These are phyloP conservation scores for Phalaenopsis aphrodite DNA, from an alignment of 106 monocot genomes.

Conservation along the genomic window DNA sequence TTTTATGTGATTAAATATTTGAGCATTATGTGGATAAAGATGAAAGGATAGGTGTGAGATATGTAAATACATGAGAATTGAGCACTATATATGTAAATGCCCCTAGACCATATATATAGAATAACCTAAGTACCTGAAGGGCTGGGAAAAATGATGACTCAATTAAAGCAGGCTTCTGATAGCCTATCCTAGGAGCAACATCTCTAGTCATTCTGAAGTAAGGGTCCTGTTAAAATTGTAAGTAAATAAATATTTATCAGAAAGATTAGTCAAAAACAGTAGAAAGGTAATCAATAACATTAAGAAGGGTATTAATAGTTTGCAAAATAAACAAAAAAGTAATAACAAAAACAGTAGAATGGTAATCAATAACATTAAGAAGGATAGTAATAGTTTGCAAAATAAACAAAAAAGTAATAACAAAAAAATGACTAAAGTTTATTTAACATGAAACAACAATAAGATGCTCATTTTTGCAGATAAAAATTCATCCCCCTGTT, in stretches of 20 bases:
- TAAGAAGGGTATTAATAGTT: background rate
- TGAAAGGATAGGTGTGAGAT: too few species aligned
- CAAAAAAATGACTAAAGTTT: background rate
- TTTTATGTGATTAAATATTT: too few species aligned
- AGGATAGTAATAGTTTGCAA: background rate
- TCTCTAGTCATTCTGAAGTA: conserved; percentile 99
- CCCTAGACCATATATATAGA: too few species aligned
- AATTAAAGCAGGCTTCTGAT: conserved; percentile 91
- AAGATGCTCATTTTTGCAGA: background rate
- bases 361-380: background rate
- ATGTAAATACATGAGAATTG: too few species aligned
- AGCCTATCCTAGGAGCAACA: conserved; percentile 99
- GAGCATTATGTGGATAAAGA: too few species aligned
- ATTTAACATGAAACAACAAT: background rate
- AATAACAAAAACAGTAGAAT: background rate
- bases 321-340: background rate
- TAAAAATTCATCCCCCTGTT: background rate
- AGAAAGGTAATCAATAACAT: background rate
- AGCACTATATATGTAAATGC: too few species aligned
- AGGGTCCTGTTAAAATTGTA: conserved; percentile 54
- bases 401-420: background rate
- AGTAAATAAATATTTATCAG: background rate
- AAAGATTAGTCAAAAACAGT: background rate
- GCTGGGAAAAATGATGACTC: conserved; percentile 98
- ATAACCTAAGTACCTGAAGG: conserved; percentile 60